Conservation (phyloP, 768 basidiomycete genomes). For the Amanita jacksonii region DNA sequence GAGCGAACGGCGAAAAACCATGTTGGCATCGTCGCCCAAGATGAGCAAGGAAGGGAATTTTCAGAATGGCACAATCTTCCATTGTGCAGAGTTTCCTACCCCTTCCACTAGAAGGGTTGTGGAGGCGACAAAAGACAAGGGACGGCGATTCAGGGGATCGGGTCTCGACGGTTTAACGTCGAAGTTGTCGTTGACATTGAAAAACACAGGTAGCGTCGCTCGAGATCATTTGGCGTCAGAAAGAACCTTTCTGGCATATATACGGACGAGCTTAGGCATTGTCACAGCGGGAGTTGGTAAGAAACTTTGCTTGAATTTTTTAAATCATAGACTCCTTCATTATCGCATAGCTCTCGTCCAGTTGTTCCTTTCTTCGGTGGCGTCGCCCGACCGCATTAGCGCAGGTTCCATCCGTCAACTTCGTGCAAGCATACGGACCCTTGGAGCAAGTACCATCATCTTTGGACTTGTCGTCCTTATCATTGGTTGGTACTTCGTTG, state of each 20-base stretch:
- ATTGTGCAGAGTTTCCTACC: no score
- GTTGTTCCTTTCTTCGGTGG: conserved; percentile 32
- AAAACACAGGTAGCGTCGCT: conserved; percentile 55
- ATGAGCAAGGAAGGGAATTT: no score
- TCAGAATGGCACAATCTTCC: no score
- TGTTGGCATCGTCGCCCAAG: no score
- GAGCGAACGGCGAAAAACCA: no score
- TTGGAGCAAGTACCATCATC: conserved; percentile 40
- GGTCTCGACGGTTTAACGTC: no score
- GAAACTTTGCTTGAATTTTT: no score
- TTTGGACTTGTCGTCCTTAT: conserved; percentile 37
- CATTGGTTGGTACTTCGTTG: conserved; percentile 29
- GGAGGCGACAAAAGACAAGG: no score
- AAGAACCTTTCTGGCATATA: conserved; percentile 54
- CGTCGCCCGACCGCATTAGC: conserved; percentile 7
- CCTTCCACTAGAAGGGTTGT: no score
- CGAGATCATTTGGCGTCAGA: conserved; percentile 58
- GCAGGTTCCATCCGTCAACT: conserved; percentile 12
- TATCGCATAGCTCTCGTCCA: conserved; percentile 52
- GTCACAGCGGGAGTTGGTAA: conserved; percentile 51
- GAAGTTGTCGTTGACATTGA: conserved; percentile 26
- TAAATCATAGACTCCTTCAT: no score
- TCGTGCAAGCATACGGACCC: conserved; percentile 33
- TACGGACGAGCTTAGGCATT: conserved; percentile 53
- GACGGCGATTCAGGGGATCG: no score